Percentiles rank a stretch among this genome's conserved stretches.
Conservation (phyloP, 2,329 filamentous ascomycete species). For the Lachnellula suecica region DNA sequence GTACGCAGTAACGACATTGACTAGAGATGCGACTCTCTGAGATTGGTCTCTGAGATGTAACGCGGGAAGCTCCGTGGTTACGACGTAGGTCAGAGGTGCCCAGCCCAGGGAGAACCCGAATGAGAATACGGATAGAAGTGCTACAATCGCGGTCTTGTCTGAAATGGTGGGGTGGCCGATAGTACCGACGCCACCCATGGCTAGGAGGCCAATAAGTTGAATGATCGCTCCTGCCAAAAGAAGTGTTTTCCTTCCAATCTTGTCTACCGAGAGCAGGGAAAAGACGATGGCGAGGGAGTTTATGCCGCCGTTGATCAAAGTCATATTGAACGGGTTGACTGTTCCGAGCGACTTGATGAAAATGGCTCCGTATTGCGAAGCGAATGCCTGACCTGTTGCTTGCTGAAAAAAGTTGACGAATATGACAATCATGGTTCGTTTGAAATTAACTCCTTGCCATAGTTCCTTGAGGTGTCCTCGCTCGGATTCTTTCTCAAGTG, state of each 20-base stretch:
- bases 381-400: conserved; percentile 12
- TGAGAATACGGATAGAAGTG: conserved; percentile 33
- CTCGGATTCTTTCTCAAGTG: conserved; percentile 14
- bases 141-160: conserved; percentile 32
- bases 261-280: not conserved
- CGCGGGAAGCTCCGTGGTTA: not conserved
- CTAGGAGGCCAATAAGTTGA: conserved; percentile 32
- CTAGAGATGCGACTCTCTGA: too few relatives aligned
- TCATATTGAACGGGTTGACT: conserved; percentile 10
- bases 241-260: conserved; percentile 12
- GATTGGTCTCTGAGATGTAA: too few relatives aligned
- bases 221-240: conserved; percentile 30
- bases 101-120: conserved; percentile 35
- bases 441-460: not conserved
- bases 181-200: conserved; percentile 39
- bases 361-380: conserved; percentile 10
- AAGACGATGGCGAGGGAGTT: not conserved
- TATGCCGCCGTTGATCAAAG: not conserved
- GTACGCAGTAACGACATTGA: too few relatives aligned
- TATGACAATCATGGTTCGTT: not conserved
- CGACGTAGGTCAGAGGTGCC: conserved; percentile 36
- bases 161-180: conserved; percentile 11
- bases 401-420: not conserved
- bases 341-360: conserved; percentile 6
- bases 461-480: not conserved